Evolutionary conservation across 2,329 filamentous ascomycete genomes (phyloP).

Genomic region (Aciculosporium take): DNA sequence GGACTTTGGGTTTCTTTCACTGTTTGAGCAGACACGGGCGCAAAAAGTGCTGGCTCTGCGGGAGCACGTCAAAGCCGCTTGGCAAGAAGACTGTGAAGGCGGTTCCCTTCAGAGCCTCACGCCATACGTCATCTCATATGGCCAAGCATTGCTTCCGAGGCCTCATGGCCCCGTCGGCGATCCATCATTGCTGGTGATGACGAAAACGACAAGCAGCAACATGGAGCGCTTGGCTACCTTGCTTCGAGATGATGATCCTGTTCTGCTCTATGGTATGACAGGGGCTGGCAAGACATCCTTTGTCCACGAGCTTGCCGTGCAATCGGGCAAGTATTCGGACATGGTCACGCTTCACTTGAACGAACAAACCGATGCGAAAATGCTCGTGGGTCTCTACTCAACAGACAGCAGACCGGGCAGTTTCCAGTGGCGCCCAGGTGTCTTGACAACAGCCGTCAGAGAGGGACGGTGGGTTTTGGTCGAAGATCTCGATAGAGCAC

Average conservation of each 20-base stretch:
- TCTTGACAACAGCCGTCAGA: constrained; percentile 81
- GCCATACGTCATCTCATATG: constrained; percentile 48
- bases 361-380: constrained; percentile 95
- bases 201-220: constrained; percentile 59
- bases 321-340: constrained; percentile 61
- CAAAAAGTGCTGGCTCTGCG: constrained; percentile 30
- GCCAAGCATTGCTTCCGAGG: constrained; percentile 51
- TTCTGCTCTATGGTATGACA: constrained; percentile 68
- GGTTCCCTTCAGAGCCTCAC: constrained; percentile 34
- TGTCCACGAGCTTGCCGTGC: constrained; percentile 66
- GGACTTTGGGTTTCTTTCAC: constrained; percentile 61
- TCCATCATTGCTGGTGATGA: constrained; percentile 46
- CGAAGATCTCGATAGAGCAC: constrained; percentile 89
- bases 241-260: constrained; percentile 53
- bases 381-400: constrained; percentile 87
- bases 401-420: constrained; percentile 76
- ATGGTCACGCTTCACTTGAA: constrained; percentile 95
- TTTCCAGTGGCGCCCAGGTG: constrained; percentile 84
- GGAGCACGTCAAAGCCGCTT: constrained; percentile 19
- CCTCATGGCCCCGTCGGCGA: constrained; percentile 34
- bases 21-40: constrained; percentile 42
- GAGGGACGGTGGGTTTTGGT: constrained; percentile 96
- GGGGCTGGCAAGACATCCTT: constrained; percentile 86
- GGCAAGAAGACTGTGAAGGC: constrained; percentile 5
- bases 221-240: constrained; percentile 53